A percentile compares a stretch with the other conserved stretches of the same genome.
phyloP scores from a whole-genome alignment of 176 grass and related monocot species.

The Urochloa ruziziensis region DNA sequence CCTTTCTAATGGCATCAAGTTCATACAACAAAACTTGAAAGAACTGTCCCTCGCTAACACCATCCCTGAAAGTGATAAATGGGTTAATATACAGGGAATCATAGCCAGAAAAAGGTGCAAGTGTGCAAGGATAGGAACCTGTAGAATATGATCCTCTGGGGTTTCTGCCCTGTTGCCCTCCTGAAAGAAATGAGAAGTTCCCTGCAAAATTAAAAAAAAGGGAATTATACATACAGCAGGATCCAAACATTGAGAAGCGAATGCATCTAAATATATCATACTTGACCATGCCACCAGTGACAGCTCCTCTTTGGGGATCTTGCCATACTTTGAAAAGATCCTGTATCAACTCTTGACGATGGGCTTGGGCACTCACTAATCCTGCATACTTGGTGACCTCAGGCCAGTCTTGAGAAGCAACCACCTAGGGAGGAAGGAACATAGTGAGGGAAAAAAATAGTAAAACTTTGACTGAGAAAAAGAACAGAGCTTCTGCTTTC shows the following conservation, averaged over 20 bases:
- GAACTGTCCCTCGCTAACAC: conserved; percentile 91
- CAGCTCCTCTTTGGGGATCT: conserved; percentile 71
- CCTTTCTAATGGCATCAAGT: conserved; percentile 95
- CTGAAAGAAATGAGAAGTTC: conserved; percentile 92
- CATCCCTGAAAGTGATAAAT: conserved; percentile 53
- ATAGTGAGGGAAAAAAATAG: neutral
- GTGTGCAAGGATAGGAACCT: conserved; percentile 46
- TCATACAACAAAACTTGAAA: conserved; percentile 96
- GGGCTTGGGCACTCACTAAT: conserved; percentile 81
- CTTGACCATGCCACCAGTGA: conserved; percentile 92
- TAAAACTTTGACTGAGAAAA: neutral
- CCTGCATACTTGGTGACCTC: conserved; percentile 94
- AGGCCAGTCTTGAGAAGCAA: conserved; percentile 96
- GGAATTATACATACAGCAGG: neutral
- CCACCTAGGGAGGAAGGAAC: conserved; percentile 46
- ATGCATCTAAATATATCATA: conserved; percentile 31
- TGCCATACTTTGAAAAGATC: conserved; percentile 91
- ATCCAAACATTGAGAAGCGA: neutral
- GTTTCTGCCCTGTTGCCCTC: conserved; percentile 79
- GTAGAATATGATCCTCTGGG: conserved; percentile 95
- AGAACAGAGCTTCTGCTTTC: neutral
- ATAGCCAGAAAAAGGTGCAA: neutral
- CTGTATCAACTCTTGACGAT: conserved; percentile 88
- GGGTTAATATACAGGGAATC: conserved; percentile 3
- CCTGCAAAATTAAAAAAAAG: conserved; percentile 47